These are phyloP conservation scores for Rubus parviflorus DNA, from an alignment of 306 rosid genomes.

Conservation along the genomic window DNA sequence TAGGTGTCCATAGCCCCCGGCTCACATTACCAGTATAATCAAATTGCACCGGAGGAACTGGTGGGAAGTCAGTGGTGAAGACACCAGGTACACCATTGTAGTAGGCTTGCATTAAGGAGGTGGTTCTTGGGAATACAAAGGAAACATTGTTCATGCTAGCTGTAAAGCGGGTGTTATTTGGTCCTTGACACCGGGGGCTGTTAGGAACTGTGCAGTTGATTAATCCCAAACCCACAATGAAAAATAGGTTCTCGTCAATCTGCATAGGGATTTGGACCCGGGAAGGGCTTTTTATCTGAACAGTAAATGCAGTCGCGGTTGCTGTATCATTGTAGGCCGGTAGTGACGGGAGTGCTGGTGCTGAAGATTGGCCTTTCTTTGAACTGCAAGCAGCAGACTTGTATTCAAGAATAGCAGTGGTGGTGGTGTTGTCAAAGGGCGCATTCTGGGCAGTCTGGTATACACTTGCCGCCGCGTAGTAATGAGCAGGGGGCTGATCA, in stretches of 20 bases:
- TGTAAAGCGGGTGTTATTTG: slow-evolving; percentile 89
- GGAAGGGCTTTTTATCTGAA: slow-evolving; percentile 55
- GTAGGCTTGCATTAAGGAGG: slow-evolving; percentile 83
- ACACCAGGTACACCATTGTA: slow-evolving; percentile 70
- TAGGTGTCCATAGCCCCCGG: slow-evolving; percentile 64
- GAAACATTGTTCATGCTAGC: slow-evolving; percentile 92
- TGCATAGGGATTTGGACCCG: slow-evolving; percentile 40
- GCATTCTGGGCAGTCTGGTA: slow-evolving; percentile 77
- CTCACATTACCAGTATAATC: slow-evolving; percentile 81
- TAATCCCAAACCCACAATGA: slow-evolving; percentile 75
- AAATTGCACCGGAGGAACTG: slow-evolving; percentile 70
- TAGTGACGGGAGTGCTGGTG: slow-evolving; percentile 53
- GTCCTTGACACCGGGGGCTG: slow-evolving; percentile 92
- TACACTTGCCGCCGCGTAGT: slow-evolving; percentile 76
- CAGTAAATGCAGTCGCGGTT: slow-evolving; percentile 60
- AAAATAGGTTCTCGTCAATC: slow-evolving; percentile 50
- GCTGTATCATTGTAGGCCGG: slow-evolving; percentile 73
- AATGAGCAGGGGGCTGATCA: slow-evolving; percentile 66
- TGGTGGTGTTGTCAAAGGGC: slow-evolving; percentile 88
- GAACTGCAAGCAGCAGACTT: slow-evolving; percentile 40
- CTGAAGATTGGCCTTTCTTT: slow-evolving; percentile 32
- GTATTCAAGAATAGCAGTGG: slow-evolving; percentile 90
- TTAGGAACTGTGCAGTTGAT: slow-evolving; percentile 80
- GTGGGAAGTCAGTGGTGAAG: slow-evolving; percentile 85
- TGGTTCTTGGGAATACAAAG: slow-evolving; percentile 63